A percentile compares a stretch with the other conserved stretches of the same genome.
These are phyloP conservation scores for Adansonia digitata DNA, from an alignment of 345 rosid species.

Conservation along the genomic window DNA sequence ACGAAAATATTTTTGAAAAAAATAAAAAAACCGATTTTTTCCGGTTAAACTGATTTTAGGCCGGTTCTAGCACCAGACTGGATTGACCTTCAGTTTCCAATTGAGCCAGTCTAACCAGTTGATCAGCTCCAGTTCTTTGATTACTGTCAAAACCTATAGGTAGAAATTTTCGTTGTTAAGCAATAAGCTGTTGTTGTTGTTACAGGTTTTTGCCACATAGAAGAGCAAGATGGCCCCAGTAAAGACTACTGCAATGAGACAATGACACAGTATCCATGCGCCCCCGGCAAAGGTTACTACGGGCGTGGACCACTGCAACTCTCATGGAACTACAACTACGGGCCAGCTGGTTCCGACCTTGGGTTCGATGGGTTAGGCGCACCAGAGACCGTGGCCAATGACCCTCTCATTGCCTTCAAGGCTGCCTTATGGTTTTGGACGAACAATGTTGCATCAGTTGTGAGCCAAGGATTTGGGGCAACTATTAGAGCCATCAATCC, in stretches of 20 bases:
- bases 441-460: neutral
- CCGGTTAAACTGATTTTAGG: too few species aligned
- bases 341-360: conserved; percentile 37
- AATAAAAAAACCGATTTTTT: too few species aligned
- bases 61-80: too few species aligned
- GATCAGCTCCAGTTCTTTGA: too few species aligned
- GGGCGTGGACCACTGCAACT: conserved; percentile 59
- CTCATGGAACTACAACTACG: conserved; percentile 56
- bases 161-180: neutral
- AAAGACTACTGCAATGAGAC: conserved; percentile 24
- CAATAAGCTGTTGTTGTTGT: neutral
- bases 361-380: conserved; percentile 29
- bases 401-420: neutral
- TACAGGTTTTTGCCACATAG: conserved; percentile 22
- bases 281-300: conserved; percentile 32
- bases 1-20: too few species aligned
- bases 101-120: too few species aligned
- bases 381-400: conserved; percentile 13
- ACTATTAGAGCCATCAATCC: conserved; percentile 37
- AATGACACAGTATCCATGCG: conserved; percentile 25
- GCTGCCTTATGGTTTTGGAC: conserved; percentile 1
- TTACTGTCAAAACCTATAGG: too few species aligned
- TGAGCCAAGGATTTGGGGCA: neutral
- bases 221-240: conserved; percentile 17
- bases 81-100: too few species aligned